A percentile compares a stretch with the other conserved stretches of the same genome.
phyloP scores from a whole-genome alignment of 2,329 filamentous ascomycete genomes.

The Beauveria australis region DNA sequence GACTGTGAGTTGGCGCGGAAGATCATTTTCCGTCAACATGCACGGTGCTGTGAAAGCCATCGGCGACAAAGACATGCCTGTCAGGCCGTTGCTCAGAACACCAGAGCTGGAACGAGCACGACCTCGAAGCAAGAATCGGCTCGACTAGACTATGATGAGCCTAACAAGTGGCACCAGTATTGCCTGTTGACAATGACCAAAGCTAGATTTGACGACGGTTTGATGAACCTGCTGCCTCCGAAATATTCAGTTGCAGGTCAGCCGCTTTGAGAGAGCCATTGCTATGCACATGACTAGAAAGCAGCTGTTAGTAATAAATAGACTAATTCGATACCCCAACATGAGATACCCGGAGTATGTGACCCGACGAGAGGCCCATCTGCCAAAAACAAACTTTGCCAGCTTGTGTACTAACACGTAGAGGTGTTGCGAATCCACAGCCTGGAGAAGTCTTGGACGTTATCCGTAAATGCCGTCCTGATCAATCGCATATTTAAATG shows the following conservation, averaged over 20 bases:
- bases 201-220: background rate
- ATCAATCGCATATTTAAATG: background rate
- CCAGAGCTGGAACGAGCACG: slow-evolving; percentile 17
- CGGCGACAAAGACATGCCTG: slow-evolving; percentile 11
- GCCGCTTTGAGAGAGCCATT: background rate
- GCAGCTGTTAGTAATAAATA: slow-evolving; percentile 1
- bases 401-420: no score
- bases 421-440: no score
- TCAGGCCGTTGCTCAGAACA: slow-evolving; percentile 8
- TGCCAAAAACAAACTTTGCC: no score
- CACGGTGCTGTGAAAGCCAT: slow-evolving; percentile 68
- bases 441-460: background rate
- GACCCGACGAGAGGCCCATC: background rate
- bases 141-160: slow-evolving; percentile 14
- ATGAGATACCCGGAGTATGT: background rate
- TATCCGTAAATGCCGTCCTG: background rate
- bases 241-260: background rate
- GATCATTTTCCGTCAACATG: slow-evolving; percentile 69
- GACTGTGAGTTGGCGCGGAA: slow-evolving; percentile 80
- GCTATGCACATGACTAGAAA: background rate
- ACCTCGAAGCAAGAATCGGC: slow-evolving; percentile 19
- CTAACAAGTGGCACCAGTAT: background rate
- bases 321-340: background rate
- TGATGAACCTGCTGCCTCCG: background rate
- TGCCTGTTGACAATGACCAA: background rate